Evolutionary conservation across 148 eudicot species (phyloP).

Genomic region (Pharnaceum exiguum): DNA sequence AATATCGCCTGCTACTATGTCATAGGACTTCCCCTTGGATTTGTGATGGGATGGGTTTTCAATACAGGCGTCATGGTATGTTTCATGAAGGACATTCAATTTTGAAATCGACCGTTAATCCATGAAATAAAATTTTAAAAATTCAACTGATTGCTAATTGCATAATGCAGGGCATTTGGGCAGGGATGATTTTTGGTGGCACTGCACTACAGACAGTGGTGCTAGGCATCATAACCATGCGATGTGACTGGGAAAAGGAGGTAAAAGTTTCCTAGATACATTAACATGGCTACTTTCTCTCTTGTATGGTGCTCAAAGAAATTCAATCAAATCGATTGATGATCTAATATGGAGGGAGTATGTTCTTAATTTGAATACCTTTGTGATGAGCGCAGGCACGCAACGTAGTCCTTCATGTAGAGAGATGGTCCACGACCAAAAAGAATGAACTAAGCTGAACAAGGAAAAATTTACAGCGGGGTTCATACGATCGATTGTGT

Average conservation of each 20-base stretch:
- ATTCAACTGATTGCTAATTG: too few relatives aligned
- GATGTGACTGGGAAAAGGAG: constrained; percentile 61
- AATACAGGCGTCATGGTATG: constrained; percentile 36
- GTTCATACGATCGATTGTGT: too few relatives aligned
- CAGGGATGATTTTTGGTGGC: constrained; percentile 61
- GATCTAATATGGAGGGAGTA: too few relatives aligned
- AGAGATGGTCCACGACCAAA: constrained; percentile 29
- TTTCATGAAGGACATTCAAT: not conserved
- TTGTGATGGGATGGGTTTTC: constrained; percentile 41
- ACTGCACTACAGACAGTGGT: constrained; percentile 52
- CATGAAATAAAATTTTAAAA: not conserved
- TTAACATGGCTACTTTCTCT: not conserved
- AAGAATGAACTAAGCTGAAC: constrained; percentile 8
- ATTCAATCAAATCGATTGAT: too few relatives aligned
- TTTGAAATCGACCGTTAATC: not conserved
- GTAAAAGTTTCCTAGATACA: constrained; percentile 11
- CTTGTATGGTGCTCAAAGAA: too few relatives aligned
- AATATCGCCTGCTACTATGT: constrained; percentile 42
- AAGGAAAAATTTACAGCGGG: not conserved
- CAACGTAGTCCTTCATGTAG: constrained; percentile 24
- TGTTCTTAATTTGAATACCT: too few relatives aligned
- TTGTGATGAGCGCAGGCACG: constrained; percentile 23
- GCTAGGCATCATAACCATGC: constrained; percentile 25
- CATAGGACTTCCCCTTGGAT: constrained; percentile 40
- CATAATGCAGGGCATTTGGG: constrained; percentile 49